Conservation (phyloP, 345 rosid genomes). For the Anacardium occidentale region DNA sequence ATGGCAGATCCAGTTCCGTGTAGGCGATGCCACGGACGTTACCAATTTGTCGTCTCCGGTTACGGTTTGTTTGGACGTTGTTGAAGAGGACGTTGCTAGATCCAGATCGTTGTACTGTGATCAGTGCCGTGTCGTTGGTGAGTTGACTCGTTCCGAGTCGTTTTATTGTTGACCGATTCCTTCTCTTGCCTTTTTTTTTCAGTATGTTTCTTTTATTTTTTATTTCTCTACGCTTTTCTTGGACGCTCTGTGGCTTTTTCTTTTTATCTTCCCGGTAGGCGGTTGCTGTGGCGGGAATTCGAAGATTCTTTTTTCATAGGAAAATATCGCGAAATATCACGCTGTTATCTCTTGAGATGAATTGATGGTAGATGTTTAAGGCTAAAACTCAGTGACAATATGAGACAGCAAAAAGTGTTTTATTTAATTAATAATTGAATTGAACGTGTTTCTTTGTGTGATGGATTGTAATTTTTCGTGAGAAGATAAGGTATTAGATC, state of each 20-base stretch:
- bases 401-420: too few species aligned
- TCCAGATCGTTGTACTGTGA: conserved; percentile 73
- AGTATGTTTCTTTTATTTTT: conserved; percentile 9
- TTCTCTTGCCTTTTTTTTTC: background rate
- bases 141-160: conserved; percentile 42
- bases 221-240: conserved; percentile 16
- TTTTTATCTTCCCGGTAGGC: conserved; percentile 24
- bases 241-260: conserved; percentile 8
- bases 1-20: conserved; percentile 55
- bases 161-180: conserved; percentile 19
- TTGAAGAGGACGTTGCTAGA: conserved; percentile 77
- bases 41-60: conserved; percentile 29
- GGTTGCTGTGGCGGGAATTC: too few species aligned
- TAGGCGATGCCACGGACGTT: conserved; percentile 42
- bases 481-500: background rate
- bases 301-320: too few species aligned
- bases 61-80: conserved; percentile 44
- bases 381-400: too few species aligned
- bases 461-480: background rate
- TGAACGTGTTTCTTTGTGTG: background rate
- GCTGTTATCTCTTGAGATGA: conserved; percentile 15
- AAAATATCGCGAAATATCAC: background rate
- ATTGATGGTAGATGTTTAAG: background rate
- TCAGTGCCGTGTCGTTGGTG: conserved; percentile 82
- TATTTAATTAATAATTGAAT: background rate